A percentile compares a stretch with the other conserved stretches of the same genome.
Evolutionary conservation across 2,329 filamentous ascomycete species (phyloP).

Genomic region (Thermothelomyces thermophilus): DNA sequence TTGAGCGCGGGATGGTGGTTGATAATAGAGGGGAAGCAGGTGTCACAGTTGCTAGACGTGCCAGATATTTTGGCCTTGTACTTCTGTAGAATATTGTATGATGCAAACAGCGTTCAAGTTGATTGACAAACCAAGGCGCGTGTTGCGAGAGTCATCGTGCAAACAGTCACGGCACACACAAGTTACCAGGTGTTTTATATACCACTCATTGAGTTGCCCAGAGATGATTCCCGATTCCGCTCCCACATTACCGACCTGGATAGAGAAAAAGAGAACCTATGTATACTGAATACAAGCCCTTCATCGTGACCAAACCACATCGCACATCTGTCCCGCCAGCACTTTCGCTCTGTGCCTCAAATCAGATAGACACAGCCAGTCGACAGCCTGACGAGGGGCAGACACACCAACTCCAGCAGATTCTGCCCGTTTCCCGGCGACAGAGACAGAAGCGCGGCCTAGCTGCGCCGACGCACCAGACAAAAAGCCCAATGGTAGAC

Average conservation of each 20-base stretch:
- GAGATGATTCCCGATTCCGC: not conserved
- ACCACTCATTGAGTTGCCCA: too few relatives aligned
- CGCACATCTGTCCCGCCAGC: not conserved
- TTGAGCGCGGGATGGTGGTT: not conserved
- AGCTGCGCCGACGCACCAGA: too few relatives aligned
- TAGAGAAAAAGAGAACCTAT: not conserved
- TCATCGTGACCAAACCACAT: slow-evolving; percentile 1
- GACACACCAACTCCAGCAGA: too few relatives aligned
- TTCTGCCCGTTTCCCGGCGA: too few relatives aligned
- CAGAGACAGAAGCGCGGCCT: too few relatives aligned
- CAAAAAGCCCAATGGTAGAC: too few relatives aligned
- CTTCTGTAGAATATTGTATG: slow-evolving; percentile 7
- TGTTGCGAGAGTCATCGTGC: too few relatives aligned
- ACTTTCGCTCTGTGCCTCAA: not conserved
- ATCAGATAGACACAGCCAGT: not conserved
- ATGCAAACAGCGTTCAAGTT: not conserved
- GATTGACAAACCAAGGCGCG: too few relatives aligned
- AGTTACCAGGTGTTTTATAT: too few relatives aligned
- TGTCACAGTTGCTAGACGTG: too few relatives aligned
- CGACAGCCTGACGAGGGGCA: not conserved
- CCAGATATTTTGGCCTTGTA: not conserved
- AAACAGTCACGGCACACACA: not conserved
- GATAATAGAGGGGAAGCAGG: not conserved
- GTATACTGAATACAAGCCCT: not conserved
- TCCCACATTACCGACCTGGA: not conserved